Percentiles rank a stretch among this genome's conserved stretches.
These are phyloP conservation scores for Aureobasidium namibiae DNA, from an alignment of 2,329 filamentous ascomycete genomes.

Conservation along the genomic window DNA sequence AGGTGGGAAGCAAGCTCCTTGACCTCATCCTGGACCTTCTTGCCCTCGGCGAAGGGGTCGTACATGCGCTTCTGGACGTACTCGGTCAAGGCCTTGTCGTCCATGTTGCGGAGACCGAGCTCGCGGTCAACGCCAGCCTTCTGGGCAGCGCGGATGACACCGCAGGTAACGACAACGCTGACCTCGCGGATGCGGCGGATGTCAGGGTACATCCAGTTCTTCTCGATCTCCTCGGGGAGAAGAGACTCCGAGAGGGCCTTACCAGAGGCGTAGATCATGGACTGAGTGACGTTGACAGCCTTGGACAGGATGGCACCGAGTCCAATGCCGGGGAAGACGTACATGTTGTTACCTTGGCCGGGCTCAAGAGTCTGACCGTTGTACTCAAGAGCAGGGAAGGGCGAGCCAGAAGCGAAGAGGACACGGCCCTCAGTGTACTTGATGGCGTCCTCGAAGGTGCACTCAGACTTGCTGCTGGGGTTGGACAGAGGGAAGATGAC, in stretches of 20 bases:
- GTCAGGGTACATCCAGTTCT: slow-evolving; percentile 82
- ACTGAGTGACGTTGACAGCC: slow-evolving; percentile 75
- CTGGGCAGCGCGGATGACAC: slow-evolving; percentile 88
- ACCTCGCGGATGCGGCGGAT: slow-evolving; percentile 89
- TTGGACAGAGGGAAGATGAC: slow-evolving; percentile 85
- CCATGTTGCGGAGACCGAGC: slow-evolving; percentile 54
- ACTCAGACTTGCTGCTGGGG: slow-evolving; percentile 92
- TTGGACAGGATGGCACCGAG: slow-evolving; percentile 89
- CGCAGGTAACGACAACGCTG: slow-evolving; percentile 73
- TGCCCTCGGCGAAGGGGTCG: slow-evolving; percentile 39
- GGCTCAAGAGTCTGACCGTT: slow-evolving; percentile 40
- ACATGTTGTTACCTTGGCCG: slow-evolving; percentile 71
- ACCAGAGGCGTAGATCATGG: slow-evolving; percentile 95
- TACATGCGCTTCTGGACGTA: slow-evolving; percentile 51
- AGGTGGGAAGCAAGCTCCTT: slow-evolving; percentile 18
- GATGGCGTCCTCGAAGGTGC: slow-evolving; percentile 90
- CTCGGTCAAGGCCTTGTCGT: slow-evolving; percentile 61
- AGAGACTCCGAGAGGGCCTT: slow-evolving; percentile 71
- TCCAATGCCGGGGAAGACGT: slow-evolving; percentile 94
- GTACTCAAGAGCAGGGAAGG: slow-evolving; percentile 61
- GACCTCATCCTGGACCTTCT: slow-evolving; percentile 28
- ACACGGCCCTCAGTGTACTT: slow-evolving; percentile 83
- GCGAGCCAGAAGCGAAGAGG: slow-evolving; percentile 91
- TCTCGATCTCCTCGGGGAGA: slow-evolving; percentile 69
- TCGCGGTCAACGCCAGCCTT: slow-evolving; percentile 56